Conservation (phyloP, 768 basidiomycete species). For the Gautieria morchelliformis region DNA sequence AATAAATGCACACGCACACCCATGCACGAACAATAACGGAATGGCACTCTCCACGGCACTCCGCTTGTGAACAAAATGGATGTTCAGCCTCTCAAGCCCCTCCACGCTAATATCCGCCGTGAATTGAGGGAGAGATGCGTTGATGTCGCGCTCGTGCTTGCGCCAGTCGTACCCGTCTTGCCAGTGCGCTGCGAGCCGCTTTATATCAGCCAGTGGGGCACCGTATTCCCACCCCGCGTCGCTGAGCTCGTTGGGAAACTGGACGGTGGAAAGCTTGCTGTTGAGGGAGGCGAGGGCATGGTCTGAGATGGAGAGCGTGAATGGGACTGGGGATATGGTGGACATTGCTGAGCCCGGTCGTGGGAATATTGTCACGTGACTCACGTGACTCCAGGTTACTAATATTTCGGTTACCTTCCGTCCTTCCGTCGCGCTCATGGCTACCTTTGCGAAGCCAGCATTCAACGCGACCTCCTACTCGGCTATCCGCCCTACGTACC, state of each 20-base stretch:
- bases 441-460: too few relatives aligned
- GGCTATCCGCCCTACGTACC: conserved; percentile 64
- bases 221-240: conserved; percentile 35
- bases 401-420: too few relatives aligned
- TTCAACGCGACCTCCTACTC: conserved; percentile 67
- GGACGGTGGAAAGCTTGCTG: conserved; percentile 36
- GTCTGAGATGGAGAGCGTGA: conserved; percentile 40
- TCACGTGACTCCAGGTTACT: too few relatives aligned
- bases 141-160: conserved; percentile 39
- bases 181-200: too few relatives aligned
- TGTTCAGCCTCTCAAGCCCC: conserved; percentile 36
- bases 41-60: too few relatives aligned
- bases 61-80: too few relatives aligned
- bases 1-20: conserved; percentile 30
- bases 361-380: too few relatives aligned
- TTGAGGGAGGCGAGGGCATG: conserved; percentile 29
- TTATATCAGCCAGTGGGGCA: too few relatives aligned
- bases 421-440: too few relatives aligned
- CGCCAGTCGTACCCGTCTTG: conserved; percentile 47
- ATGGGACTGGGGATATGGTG: conserved; percentile 18
- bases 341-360: too few relatives aligned
- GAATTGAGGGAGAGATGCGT: conserved; percentile 46
- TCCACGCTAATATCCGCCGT: conserved; percentile 41
- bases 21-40: too few relatives aligned
- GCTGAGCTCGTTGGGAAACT: conserved; percentile 51